phyloP scores from a whole-genome alignment of 495 filamentous ascomycete species.

The Sabuloglossum arenarium region DNA sequence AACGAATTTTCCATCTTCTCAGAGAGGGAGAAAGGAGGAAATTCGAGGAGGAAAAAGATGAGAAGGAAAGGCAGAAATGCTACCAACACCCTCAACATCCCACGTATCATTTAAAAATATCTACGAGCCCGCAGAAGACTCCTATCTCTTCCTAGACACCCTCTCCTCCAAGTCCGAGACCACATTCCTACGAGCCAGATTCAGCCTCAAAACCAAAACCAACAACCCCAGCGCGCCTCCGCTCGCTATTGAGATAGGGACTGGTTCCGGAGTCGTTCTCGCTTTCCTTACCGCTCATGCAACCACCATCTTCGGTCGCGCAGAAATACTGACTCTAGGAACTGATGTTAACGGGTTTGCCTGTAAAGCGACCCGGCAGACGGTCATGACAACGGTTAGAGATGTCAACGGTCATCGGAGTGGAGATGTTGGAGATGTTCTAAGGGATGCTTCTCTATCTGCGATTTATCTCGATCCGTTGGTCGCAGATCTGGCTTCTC shows the following conservation, averaged over 20 bases:
- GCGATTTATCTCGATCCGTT: slow-evolving; percentile 33
- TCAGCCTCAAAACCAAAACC: no score
- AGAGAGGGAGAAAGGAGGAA: no score
- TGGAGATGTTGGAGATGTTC: slow-evolving; percentile 6
- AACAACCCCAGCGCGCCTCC: no score
- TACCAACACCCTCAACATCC: slow-evolving; percentile 78
- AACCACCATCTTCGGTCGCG: slow-evolving; percentile 44
- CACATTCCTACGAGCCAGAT: slow-evolving; percentile 43
- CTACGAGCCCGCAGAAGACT: slow-evolving; percentile 91
- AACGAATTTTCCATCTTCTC: no score
- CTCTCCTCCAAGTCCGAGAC: slow-evolving; percentile 54
- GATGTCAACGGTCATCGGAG: slow-evolving; percentile 2
- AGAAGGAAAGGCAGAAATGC: slow-evolving; percentile 28
- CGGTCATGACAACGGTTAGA: slow-evolving; percentile 32
- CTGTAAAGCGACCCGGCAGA: slow-evolving; percentile 43
- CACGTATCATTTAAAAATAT: slow-evolving; percentile 71
- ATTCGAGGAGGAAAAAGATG: no score
- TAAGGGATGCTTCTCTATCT: no score
- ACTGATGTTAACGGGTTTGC: slow-evolving; percentile 70
- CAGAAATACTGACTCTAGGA: slow-evolving; percentile 46
- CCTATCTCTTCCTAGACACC: slow-evolving; percentile 83
- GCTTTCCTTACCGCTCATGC: slow-evolving; percentile 69
- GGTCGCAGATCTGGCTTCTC: slow-evolving; percentile 40
- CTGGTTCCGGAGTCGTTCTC: slow-evolving; percentile 78
- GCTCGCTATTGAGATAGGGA: slow-evolving; percentile 66